Evolutionary conservation across 75 land plant species (phyloP), one percentile per base, ranked within the genome.

Genomic region (Gnetum montanum): DNA sequence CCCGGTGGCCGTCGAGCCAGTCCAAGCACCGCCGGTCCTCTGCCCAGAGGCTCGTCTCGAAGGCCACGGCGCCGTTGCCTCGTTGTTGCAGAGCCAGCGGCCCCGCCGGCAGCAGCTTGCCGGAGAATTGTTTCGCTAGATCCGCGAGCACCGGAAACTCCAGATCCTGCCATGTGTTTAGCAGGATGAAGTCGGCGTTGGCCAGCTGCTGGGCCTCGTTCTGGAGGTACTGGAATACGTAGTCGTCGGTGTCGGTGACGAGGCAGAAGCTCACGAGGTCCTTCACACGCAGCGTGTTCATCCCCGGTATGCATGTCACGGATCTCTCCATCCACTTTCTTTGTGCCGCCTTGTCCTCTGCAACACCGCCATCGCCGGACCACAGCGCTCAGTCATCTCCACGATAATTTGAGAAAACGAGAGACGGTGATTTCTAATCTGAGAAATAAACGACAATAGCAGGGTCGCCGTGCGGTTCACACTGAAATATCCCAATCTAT

Each of bases 221-320:
- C 46, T 25, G 0, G 0, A 35, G 0, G 45, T 37, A 52, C 10
- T 60, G 53, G 35, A 61, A 48, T 58, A 68, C 40, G 41, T 37
- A 31, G 46, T 68, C 67, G 1, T 50, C 6, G 4, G 29, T 6
- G 30, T 61, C 25, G 3, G 24, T 23, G 20, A 62, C 63, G 24
- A 43, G 49, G 19, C 48, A 20, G 37, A 67, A 48, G 56, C 49
- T 46, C 23, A 64, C 64, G 18, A 67, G 38, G 15, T 67, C 70
- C 10, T 49, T 49, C 25, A 51, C 31, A 4, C 57, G 22, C 36
- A 67, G 16, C 16, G 33, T 11, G 23, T 11, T 13, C 46, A 60
- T 61, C 6, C 57, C 70, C 1, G 65, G 65, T 18, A 68, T 50
- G 28, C 67, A 60, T 23, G 43, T 41, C 43, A 41, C 4, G 43